Conservation (phyloP, 2,329 filamentous ascomycete species). For the Sclerotinia spermophila region DNA sequence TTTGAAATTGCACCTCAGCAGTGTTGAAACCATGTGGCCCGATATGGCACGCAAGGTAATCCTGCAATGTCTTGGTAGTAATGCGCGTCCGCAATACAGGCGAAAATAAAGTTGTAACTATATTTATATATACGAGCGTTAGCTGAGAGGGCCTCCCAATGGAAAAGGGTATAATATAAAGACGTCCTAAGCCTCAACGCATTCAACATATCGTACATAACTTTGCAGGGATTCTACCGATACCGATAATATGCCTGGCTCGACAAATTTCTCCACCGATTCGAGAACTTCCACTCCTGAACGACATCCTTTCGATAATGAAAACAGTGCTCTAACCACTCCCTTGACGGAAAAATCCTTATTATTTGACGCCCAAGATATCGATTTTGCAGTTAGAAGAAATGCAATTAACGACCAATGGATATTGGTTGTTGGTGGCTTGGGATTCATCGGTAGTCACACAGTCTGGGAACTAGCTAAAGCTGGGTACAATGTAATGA, state of each 20-base stretch:
- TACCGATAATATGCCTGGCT: conserved; percentile 22
- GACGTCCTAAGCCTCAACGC: conserved; percentile 5
- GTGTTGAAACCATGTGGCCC: not conserved
- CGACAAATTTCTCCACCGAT: conserved; percentile 26
- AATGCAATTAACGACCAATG: conserved; percentile 22
- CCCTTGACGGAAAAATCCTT: conserved; percentile 30
- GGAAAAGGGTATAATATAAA: conserved; percentile 18
- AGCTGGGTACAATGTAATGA: conserved; percentile 42
- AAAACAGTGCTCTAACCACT: conserved; percentile 26
- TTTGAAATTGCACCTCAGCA: conserved; percentile 14
- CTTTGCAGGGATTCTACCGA: conserved; percentile 16
- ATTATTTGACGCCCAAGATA: conserved; percentile 27
- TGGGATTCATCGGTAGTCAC: conserved; percentile 49
- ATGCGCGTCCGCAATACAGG: conserved; percentile 2
- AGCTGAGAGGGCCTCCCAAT: not conserved
- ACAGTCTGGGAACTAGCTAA: conserved; percentile 48
- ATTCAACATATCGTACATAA: conserved; percentile 15
- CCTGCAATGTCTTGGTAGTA: not conserved
- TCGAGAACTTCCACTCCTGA: conserved; percentile 29
- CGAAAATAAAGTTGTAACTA: not conserved
- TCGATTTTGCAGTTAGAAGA: conserved; percentile 23
- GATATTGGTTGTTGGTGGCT: conserved; percentile 45
- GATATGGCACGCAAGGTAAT: conserved; percentile 19
- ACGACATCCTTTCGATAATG: conserved; percentile 23
- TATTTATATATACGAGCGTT: conserved; percentile 17